phyloP scores from a whole-genome alignment of 306 rosid species.

The Dryas alaskensis region DNA sequence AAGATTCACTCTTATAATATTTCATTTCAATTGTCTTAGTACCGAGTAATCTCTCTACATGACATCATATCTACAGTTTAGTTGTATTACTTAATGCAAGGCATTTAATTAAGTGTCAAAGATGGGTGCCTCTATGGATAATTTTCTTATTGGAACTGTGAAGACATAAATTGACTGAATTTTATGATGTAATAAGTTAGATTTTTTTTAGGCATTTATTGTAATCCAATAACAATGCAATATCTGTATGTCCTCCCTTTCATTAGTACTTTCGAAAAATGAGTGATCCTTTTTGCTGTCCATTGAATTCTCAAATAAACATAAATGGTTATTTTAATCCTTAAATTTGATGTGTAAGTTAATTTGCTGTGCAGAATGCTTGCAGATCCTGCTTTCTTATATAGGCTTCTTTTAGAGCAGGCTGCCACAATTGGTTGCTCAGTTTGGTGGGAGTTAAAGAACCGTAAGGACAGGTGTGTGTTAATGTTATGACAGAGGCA shows the following conservation, averaged over 20 bases:
- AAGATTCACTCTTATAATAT: too few relatives aligned
- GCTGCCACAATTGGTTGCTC: slow-evolving; percentile 78
- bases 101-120: too few relatives aligned
- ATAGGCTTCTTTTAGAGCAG: slow-evolving; percentile 79
- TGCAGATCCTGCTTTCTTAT: slow-evolving; percentile 93
- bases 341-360: slow-evolving; percentile 14
- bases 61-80: too few relatives aligned
- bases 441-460: slow-evolving; percentile 91
- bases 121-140: background rate
- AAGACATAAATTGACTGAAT: background rate
- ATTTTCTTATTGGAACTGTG: background rate
- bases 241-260: background rate
- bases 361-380: slow-evolving; percentile 67
- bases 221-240: background rate
- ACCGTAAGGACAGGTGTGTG: slow-evolving; percentile 78
- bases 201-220: background rate
- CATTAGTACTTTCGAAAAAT: background rate
- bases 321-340: background rate
- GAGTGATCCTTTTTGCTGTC: slow-evolving; percentile 7
- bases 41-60: too few relatives aligned
- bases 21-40: too few relatives aligned
- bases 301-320: slow-evolving; percentile 18
- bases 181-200: background rate
- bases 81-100: too few relatives aligned
- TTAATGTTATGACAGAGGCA: slow-evolving; percentile 8